These are phyloP conservation scores for Amanita molliuscula DNA, from an alignment of 768 basidiomycete species.

Conservation along the genomic window DNA sequence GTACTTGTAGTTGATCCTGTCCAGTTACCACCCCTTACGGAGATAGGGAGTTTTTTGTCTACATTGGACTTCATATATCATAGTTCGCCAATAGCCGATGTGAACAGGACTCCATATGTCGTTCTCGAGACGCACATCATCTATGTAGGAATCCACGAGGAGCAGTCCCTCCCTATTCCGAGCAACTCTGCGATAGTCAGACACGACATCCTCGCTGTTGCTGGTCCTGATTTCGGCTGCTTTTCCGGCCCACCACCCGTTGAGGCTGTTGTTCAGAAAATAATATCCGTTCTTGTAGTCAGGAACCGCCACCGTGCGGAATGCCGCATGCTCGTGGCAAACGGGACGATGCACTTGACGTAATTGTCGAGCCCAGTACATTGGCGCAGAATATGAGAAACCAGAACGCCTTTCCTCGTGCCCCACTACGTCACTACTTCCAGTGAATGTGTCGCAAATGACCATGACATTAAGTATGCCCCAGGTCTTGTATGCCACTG, in stretches of 20 bases:
- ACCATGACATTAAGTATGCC: constrained; percentile 91
- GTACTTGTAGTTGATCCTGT: not conserved
- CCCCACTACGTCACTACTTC: constrained; percentile 94
- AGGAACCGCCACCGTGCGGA: constrained; percentile 98
- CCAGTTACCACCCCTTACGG: no score
- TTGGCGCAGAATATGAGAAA: constrained; percentile 96
- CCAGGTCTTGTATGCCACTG: constrained; percentile 97
- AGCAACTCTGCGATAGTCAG: no score
- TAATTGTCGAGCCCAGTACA: constrained; percentile 62
- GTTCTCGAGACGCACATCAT: no score
- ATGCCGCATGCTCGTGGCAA: constrained; percentile 93
- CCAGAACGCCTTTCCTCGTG: constrained; percentile 78
- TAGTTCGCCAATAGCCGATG: no score
- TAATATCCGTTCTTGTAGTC: constrained; percentile 72
- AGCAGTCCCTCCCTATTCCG: no score
- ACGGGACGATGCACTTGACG: constrained; percentile 52
- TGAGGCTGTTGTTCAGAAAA: not conserved
- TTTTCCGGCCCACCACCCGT: not conserved
- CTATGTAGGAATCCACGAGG: no score
- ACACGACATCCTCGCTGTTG: constrained; percentile 90
- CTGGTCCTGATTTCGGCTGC: not conserved
- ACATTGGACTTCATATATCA: no score
- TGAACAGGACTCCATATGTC: no score
- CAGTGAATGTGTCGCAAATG: constrained; percentile 96
- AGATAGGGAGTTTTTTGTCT: no score